Evolutionary conservation across 257 asterid genomes (phyloP).

Genomic region (Forsythia viridissima): DNA sequence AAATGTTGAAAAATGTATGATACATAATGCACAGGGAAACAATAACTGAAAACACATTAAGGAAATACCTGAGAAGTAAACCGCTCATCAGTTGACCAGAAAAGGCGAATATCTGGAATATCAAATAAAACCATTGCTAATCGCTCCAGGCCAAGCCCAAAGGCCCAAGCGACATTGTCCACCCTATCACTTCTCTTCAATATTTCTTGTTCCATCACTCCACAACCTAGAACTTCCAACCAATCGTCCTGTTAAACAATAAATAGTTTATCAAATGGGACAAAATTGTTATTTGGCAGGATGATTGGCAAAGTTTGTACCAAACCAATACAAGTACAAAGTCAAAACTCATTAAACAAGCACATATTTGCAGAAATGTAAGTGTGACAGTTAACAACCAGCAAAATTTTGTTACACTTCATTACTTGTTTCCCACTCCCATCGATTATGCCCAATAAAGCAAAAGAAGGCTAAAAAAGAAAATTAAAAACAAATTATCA

Average conservation of each 20-base stretch:
- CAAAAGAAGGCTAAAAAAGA: background rate
- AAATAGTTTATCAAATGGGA: constrained; percentile 12
- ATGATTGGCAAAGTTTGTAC: background rate
- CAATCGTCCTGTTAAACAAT: constrained; percentile 68
- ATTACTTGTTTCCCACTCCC: background rate
- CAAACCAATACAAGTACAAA: background rate
- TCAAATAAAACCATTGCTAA: constrained; percentile 94
- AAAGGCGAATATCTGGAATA: constrained; percentile 95
- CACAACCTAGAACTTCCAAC: constrained; percentile 99
- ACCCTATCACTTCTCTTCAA: constrained; percentile 70
- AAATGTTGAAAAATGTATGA: constrained; percentile 9
- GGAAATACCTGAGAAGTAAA: constrained; percentile 86
- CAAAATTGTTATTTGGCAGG: background rate
- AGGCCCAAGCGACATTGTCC: constrained; percentile 94
- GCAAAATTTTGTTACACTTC: background rate
- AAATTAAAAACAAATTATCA: background rate
- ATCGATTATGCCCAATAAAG: background rate
- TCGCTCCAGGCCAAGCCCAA: constrained; percentile 97
- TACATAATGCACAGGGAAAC: background rate
- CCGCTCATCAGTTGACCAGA: constrained; percentile 90
- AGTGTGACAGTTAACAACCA: background rate
- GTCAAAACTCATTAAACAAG: background rate
- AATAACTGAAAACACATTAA: background rate
- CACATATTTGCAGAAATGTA: background rate
- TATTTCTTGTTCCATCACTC: constrained; percentile 97